Percentiles rank a stretch among this genome's conserved stretches.
Evolutionary conservation across 768 basidiomycete species (phyloP).

Genomic region (Lyophyllum shimeji): DNA sequence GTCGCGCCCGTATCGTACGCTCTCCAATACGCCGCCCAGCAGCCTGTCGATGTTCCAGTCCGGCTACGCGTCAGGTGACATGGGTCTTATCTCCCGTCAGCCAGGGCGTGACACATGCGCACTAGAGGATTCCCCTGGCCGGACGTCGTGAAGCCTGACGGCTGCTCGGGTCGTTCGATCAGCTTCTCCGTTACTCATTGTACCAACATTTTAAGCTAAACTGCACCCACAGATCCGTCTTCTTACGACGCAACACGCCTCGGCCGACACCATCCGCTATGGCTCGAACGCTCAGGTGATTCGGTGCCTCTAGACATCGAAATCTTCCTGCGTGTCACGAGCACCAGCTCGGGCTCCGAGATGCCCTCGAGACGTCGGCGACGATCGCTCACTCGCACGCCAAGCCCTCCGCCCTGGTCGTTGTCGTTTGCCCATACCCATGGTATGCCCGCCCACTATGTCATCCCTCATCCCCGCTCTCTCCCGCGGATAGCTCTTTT

Average conservation of each 20-base stretch:
- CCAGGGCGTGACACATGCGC: neutral
- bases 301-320: conserved; percentile 76
- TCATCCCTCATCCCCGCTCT: conserved; percentile 31
- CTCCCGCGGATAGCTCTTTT: conserved; percentile 20
- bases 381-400: conserved; percentile 29
- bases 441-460: conserved; percentile 32
- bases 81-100: neutral
- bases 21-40: neutral
- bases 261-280: conserved; percentile 80
- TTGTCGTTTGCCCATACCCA: conserved; percentile 28
- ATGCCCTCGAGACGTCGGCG: conserved; percentile 24
- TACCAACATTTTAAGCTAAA: conserved; percentile 10
- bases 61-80: neutral
- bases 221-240: conserved; percentile 59
- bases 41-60: neutral
- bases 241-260: conserved; percentile 64
- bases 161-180: neutral
- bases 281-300: conserved; percentile 78
- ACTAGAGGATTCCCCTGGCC: neutral
- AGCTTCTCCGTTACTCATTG: conserved; percentile 1
- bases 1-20: conserved; percentile 17
- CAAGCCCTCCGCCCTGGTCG: conserved; percentile 33
- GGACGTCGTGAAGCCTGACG: neutral
- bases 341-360: conserved; percentile 22
- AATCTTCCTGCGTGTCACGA: conserved; percentile 64